Evolutionary conservation across 1,139 yeast genomes (phyloP), one percentile per base, ranked within the genome.

Genomic region (Hyphopichia burtonii): DNA sequence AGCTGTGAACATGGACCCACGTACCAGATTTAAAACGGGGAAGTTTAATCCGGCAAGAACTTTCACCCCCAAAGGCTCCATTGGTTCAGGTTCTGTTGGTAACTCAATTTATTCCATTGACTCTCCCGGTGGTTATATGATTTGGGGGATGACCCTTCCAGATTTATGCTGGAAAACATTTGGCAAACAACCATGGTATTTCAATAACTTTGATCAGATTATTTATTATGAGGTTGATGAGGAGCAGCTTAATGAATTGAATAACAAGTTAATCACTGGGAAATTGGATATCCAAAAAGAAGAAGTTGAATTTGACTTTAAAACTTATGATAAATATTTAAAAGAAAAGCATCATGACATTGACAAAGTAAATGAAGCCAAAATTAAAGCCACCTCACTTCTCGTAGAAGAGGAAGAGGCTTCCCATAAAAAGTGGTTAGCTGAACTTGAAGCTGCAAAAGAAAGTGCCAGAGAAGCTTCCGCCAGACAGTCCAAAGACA

Each of bases 41-140:
- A 66, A 66, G 43, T 66, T 62, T 42, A 66, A 66, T 47, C 71
- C 71, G 4, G 64, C 71, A 3, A 55, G 71, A 50, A 65, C 70
- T 3, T 65, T 60, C 36, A 66, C 71, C 1, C 71, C 71, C 2
- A 61, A 58, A 36, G 71, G 71, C 14, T 63, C 70, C 0, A 46
- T 66, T 36, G 69, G 68, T 12, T 58, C 69, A 37, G 60, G 59
- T 9, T 65, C 69, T 8, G 57, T 64, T 11, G 64, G 64, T n/a
- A 60, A 64, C 39, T 59, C 67, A 3, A 61, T 66, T 16, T 65
- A 66, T 41, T 56, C 72, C 1, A 65, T 66, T 39, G 71, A 66
- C 40, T 58, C 68, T 6, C 72, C 72, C 2, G 72, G 72, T 40
- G 72, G 72, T 5, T 66, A 66, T 43, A 63, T 65, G 67, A 56